phyloP scores from a whole-genome alignment of 139 green algal species.

The Haematococcus sp. region DNA sequence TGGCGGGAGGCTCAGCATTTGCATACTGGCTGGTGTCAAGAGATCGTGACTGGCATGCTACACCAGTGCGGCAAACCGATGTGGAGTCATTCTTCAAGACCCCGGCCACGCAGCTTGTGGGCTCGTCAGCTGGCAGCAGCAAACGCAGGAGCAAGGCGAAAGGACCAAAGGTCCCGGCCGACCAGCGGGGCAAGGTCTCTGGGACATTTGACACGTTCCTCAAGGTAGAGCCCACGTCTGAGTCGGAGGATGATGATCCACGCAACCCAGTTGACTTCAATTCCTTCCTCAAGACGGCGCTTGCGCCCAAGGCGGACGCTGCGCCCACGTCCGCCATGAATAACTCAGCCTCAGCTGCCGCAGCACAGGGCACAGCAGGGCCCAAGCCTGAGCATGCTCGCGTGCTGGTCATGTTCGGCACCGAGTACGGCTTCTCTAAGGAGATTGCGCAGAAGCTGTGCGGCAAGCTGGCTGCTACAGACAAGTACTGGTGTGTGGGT shows the following conservation, averaged over 20 bases:
- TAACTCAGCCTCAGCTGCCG: background rate
- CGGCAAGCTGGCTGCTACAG: constrained; percentile 24
- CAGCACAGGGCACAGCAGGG: background rate
- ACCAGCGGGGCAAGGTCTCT: background rate
- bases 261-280: constrained; percentile 38
- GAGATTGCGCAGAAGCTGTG: constrained; percentile 81
- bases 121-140: too few species aligned
- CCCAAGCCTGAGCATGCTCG: constrained; percentile 29
- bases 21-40: too few species aligned
- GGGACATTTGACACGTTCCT: constrained; percentile 16
- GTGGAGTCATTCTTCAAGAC: too few species aligned
- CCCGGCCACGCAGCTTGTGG: too few species aligned
- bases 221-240: constrained; percentile 6
- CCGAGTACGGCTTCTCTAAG: constrained; percentile 85
- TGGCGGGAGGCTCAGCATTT: too few species aligned
- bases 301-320: too few species aligned
- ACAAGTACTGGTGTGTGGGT: constrained; percentile 6
- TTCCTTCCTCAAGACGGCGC: constrained; percentile 25
- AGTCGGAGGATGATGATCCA: constrained; percentile 15
- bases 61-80: too few species aligned
- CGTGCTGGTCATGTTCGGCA: constrained; percentile 80
- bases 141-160: too few species aligned
- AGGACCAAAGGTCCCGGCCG: background rate
- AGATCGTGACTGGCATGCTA: too few species aligned
- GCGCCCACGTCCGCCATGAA: background rate